Evolutionary conservation across 2,329 filamentous ascomycete species (phyloP), one percentile per base, ranked within the genome.

Genomic region (Fusarium coicis): DNA sequence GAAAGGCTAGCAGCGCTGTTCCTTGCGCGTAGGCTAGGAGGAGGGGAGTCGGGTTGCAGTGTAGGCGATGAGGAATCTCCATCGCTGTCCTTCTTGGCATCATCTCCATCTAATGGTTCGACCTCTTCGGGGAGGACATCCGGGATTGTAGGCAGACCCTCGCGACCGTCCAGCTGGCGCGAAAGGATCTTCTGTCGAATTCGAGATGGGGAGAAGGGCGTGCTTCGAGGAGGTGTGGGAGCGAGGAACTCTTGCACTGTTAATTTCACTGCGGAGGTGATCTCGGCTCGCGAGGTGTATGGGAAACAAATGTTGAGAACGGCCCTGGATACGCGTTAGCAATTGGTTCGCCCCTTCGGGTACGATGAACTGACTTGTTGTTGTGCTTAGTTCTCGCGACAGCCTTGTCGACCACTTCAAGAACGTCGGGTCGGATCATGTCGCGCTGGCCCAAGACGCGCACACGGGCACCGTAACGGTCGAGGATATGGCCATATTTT

Each of bases 251-350:
- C 93, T 65, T 93, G 87, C 14, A 99, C 95, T 0, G 96, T 98
- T 46, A 92, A 90, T 72, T 93, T 92, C 74, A 99, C 93, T 10
- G 96, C 94, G 7, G 93, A 91, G 1, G 96, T 97, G 74, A 99
- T 98, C 81, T 99, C 96, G 78, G 97, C 95, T 73, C 96, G 90
- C 9, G 95, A 97, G 0, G 96, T 98, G 80, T 99, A 99, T 0
- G 96, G 96, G 79, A 98, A 98, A 85, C 96, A 99, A 72, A 99
- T 95, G 80, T 99, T 99, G 57, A 99, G 86, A 36, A 89, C 83
- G 32, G 86, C 84, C 62, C 88, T 90, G 32, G 10, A 23, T 16
- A 6, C 23, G 23, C 16, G 61, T 78, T 68, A 76, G 75, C 43
- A 36, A 59, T 52, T 34, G 15, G 15, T 16, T 23, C 26, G 12